Evolutionary conservation across 2,329 filamentous ascomycete species (phyloP).

Genomic region (Epichloe brachyelytri): DNA sequence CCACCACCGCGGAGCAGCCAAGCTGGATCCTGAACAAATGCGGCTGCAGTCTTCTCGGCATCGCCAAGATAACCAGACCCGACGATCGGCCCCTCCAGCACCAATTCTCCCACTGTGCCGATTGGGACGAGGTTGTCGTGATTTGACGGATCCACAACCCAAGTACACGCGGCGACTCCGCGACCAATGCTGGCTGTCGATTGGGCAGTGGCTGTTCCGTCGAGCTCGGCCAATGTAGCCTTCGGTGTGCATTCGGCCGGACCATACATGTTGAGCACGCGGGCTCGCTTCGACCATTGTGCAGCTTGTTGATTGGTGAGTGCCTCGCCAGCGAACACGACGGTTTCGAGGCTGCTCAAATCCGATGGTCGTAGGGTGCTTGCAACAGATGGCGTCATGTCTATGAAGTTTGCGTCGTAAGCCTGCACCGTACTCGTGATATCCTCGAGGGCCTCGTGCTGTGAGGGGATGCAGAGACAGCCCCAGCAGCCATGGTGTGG

Average conservation of each 20-base stretch:
- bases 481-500: constrained; percentile 33
- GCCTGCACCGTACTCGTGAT: neutral
- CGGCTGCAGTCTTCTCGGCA: constrained; percentile 8
- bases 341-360: neutral
- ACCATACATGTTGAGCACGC: constrained; percentile 8
- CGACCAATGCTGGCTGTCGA: constrained; percentile 4
- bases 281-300: constrained; percentile 10
- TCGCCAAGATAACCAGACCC: constrained; percentile 13
- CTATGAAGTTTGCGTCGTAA: constrained; percentile 1
- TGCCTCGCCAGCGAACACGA: constrained; percentile 3
- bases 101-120: constrained; percentile 14
- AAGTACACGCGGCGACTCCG: constrained; percentile 6
- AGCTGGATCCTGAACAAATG: constrained; percentile 14
- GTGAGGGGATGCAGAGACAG: constrained; percentile 35
- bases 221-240: neutral
- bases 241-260: constrained; percentile 7
- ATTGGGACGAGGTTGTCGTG: constrained; percentile 11
- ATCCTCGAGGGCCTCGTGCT: neutral
- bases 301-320: neutral
- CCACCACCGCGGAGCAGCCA: constrained; percentile 6
- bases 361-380: neutral
- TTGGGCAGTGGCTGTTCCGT: neutral
- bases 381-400: constrained; percentile 4
- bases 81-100: constrained; percentile 15
- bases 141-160: constrained; percentile 14